phyloP scores from a whole-genome alignment of 1,139 yeast genomes.

The Tardiomyces blankii region DNA sequence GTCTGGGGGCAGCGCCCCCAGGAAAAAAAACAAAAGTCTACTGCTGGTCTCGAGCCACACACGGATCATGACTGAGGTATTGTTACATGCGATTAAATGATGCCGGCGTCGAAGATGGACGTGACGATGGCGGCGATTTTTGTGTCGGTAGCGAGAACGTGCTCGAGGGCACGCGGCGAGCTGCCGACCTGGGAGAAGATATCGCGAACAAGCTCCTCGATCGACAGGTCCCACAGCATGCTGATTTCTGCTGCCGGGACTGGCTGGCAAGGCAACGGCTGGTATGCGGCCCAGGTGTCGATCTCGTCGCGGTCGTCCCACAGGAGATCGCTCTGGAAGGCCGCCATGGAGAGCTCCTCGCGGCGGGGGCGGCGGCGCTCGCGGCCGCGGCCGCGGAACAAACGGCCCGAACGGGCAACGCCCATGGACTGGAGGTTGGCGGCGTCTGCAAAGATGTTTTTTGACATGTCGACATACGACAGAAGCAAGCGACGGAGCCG shows the following conservation, averaged over 20 bases:
- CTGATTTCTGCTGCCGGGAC: slow-evolving; percentile 10
- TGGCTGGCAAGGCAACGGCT: slow-evolving; percentile 7
- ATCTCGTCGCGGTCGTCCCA: slow-evolving; percentile 12
- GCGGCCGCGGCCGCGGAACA: not conserved
- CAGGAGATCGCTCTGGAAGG: slow-evolving; percentile 6
- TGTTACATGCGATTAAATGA: too few relatives aligned
- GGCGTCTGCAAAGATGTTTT: not conserved
- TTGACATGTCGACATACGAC: not conserved
- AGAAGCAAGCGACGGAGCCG: not conserved
- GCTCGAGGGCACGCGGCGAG: not conserved
- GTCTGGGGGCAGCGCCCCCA: too few relatives aligned
- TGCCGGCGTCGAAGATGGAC: not conserved
- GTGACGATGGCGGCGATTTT: not conserved
- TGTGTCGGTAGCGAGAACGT: not conserved
- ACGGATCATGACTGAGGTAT: too few relatives aligned
- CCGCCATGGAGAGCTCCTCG: not conserved
- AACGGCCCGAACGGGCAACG: not conserved
- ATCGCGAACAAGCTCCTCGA: slow-evolving; percentile 7
- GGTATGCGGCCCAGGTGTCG: slow-evolving; percentile 8
- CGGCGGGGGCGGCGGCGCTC: not conserved
- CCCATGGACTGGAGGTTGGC: not conserved
- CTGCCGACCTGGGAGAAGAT: slow-evolving; percentile 1
- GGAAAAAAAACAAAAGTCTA: too few relatives aligned
- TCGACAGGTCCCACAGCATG: slow-evolving; percentile 10
- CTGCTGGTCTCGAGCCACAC: too few relatives aligned